Conservation (phyloP, 2,329 filamentous ascomycete genomes). For the Colletotrichum melonis region DNA sequence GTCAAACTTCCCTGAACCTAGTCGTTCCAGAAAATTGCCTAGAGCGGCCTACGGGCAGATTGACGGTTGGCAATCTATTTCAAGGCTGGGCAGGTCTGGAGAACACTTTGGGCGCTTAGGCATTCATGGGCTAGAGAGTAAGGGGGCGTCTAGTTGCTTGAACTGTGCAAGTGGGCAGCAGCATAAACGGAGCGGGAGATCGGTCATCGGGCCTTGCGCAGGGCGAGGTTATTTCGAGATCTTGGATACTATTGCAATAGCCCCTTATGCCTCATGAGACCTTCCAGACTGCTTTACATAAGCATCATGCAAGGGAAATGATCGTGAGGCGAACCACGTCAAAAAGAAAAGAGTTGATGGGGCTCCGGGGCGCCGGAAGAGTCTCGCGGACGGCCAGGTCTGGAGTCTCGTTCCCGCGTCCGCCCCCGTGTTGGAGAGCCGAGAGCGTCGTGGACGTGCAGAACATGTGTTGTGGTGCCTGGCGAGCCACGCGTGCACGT, state of each 20-base stretch:
- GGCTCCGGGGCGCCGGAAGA: not conserved
- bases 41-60: not conserved
- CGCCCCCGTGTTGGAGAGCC: not conserved
- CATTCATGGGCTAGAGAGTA: not conserved
- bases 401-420: no score
- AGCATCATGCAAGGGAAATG: not conserved
- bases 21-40: constrained; percentile 26
- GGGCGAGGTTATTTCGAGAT: no score
- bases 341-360: not conserved
- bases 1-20: not conserved
- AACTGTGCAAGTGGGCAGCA: no score
- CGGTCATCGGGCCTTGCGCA: no score
- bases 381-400: not conserved
- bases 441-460: not conserved
- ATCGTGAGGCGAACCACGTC: not conserved
- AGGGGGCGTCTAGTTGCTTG: no score
- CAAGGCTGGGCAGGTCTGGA: not conserved
- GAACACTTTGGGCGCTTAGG: not conserved
- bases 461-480: constrained; percentile 2
- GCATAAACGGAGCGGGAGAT: no score
- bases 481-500: constrained; percentile 9
- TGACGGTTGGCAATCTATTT: not conserved
- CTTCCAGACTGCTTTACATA: not conserved
- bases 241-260: no score
- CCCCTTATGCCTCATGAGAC: not conserved